Base-by-base conservation (phyloP, 495 filamentous ascomycete genomes). In the Hypoxylon fragiforme region DNA sequence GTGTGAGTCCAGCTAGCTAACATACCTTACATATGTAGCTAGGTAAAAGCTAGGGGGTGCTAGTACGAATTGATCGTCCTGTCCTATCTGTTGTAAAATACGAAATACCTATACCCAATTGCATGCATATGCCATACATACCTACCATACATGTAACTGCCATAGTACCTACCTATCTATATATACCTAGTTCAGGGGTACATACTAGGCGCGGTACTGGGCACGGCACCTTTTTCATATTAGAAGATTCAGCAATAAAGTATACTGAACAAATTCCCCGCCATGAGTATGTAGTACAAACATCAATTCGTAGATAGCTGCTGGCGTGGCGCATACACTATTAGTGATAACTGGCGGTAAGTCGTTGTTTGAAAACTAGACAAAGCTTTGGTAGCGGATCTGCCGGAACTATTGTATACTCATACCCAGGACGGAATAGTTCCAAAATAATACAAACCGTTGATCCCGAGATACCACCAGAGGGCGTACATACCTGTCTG, bases 321-420 rank as follows among this genome's bases (percentile, higher is more conserved):
- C 12, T 12, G 5, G 31, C 31, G 31, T 5, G 31, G 31, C 6
- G 6, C 3, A n/a, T 3, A 13, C 12, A 7, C 5, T 34, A n/a
- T n/a, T n/a, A n/a, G n/a, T n/a, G n/a, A n/a, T 34, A 13, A 18
- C 40, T 14, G 9, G 30, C 22, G 22, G 9, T 43, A 18, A 21
- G 12, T 9, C 40, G 22, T n/a, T n/a, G 7, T 49, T 60, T 54
- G 38, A 16, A 54, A 60, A 59, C 24, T 42, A 58, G 24, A 42
- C 39, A 38, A 6, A 20, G 28, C n/a, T 34, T 31, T 22, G 44
- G 47, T 32, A 20, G 39, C 50, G 50, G 57, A 50, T 60, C 40
- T 54, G 21, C 26, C 57, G 57, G 49, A 7, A 52, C n/a, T 41
- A 12, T 28, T 42, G 31, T 3, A 34, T 3, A 30, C 34, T 41